Evolutionary conservation across 345 rosid genomes (phyloP), one percentile per base, ranked within the genome.

Genomic region (Brassica rapa): DNA sequence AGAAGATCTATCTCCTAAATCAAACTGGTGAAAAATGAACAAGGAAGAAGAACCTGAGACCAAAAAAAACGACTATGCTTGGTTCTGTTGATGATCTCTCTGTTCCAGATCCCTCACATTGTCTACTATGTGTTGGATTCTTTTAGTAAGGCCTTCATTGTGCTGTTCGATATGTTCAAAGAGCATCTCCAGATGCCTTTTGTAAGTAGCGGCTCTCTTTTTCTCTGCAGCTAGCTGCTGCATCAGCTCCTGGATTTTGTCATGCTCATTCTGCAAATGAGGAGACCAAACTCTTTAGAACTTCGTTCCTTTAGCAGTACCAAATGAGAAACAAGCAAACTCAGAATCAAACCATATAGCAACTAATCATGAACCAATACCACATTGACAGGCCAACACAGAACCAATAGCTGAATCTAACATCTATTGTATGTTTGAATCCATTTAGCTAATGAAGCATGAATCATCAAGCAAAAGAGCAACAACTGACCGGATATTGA

Each of bases 211-310:
- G 0, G 97, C 85, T 77, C 92, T 91, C 87, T 89, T 96, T 72
- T 90, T 96, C 90, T 96, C 99, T 0, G 85, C 76, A 5, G 92
- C 91, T 80, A 96, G 86, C 89, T 96, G 99, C 81, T 93, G 97
- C 9, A 97, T 85, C 73, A 96, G 84, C 64, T 96, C 99, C 83
- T 94, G 87, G 62, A 96, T 90, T 70, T 90, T 96, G 68, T 89
- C 90, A 2, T 93, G 98, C 73, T 93, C 99, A n/a, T 91, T 91
- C 99, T 96, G 88, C 68, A 65, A 62, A 56, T 25, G n/a, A 62
- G 5, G 14, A 75, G 41, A 70, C 2, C 62, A 55, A 61, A 30
- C 0, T 66, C 24, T 72, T 14, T 8, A 41, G 59, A 15, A 15
- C 24, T 11, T 55, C 16, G 2, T 24, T 21, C 16, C 33, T 37